Conservation (phyloP, 805 yeast species). For the Pichia exigua region DNA sequence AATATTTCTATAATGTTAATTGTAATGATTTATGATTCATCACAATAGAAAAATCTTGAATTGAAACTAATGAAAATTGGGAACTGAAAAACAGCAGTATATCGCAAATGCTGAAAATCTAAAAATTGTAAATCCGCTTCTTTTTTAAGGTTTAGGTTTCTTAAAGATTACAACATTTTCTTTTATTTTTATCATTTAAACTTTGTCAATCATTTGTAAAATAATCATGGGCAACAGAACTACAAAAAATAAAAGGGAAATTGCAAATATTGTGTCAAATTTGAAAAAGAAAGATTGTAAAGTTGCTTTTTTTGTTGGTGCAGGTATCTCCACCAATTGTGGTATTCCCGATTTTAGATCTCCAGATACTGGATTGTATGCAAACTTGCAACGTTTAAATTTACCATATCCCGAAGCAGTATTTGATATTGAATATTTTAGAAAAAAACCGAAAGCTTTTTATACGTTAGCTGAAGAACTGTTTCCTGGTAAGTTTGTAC, state of each 20-base stretch:
- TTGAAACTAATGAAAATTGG: too few species aligned
- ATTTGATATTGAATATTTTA: conserved; percentile 79
- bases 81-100: background rate
- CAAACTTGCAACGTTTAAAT: conserved; percentile 63
- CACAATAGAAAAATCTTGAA: background rate
- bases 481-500: conserved; percentile 80
- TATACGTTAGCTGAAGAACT: conserved; percentile 77
- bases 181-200: too few species aligned
- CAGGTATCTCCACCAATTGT: conserved; percentile 88
- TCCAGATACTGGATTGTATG: conserved; percentile 82
- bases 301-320: conserved; percentile 73
- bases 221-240: background rate
- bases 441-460: conserved; percentile 72
- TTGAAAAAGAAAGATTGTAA: conserved; percentile 26
- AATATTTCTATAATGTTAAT: background rate
- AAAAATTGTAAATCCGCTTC: background rate
- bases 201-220: background rate
- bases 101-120: background rate
- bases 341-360: conserved; percentile 96
- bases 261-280: conserved; percentile 18
- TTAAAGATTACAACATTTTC: background rate
- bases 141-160: background rate
- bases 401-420: conserved; percentile 95
- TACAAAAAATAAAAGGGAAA: background rate
- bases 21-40: background rate